Conservation (phyloP, 2,329 filamentous ascomycete species). For the Verticillium longisporum region DNA sequence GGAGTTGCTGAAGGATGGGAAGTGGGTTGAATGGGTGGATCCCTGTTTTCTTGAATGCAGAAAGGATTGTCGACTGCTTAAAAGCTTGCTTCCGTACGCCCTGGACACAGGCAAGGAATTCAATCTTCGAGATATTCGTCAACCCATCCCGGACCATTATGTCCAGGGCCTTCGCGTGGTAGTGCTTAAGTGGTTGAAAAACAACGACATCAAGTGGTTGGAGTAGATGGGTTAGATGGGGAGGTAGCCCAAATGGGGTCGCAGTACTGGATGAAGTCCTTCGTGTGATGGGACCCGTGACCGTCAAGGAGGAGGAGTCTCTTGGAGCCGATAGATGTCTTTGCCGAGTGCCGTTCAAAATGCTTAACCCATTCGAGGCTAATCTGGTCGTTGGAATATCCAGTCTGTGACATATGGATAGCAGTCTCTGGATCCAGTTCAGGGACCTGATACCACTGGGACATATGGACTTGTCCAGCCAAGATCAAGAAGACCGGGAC, state of each 20-base stretch:
- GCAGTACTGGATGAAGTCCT: constrained; percentile 4
- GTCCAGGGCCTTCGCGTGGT: not conserved
- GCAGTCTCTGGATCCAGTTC: too few relatives aligned
- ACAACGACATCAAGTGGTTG: constrained; percentile 5
- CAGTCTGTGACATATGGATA: too few relatives aligned
- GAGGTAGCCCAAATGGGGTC: constrained; percentile 4
- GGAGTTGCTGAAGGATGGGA: not conserved
- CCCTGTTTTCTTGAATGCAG: constrained; percentile 3
- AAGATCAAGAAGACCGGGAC: too few relatives aligned
- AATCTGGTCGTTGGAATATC: too few relatives aligned
- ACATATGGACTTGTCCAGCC: too few relatives aligned
- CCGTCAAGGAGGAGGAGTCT: too few relatives aligned
- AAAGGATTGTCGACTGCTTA: constrained; percentile 2
- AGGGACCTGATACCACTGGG: too few relatives aligned
- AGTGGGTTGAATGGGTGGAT: constrained; percentile 3
- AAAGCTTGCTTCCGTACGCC: not conserved
- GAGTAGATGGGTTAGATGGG: not conserved
- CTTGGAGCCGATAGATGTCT: too few relatives aligned
- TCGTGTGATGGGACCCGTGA: not conserved
- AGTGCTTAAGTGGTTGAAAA: constrained; percentile 5
- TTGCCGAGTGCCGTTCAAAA: too few relatives aligned
- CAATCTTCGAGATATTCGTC: not conserved
- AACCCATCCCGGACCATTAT: not conserved
- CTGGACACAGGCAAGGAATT: constrained; percentile 5
- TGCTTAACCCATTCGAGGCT: too few relatives aligned